Base-by-base conservation (phyloP, 129 eudicot genomes). In the Pittosporum tobira region DNA sequence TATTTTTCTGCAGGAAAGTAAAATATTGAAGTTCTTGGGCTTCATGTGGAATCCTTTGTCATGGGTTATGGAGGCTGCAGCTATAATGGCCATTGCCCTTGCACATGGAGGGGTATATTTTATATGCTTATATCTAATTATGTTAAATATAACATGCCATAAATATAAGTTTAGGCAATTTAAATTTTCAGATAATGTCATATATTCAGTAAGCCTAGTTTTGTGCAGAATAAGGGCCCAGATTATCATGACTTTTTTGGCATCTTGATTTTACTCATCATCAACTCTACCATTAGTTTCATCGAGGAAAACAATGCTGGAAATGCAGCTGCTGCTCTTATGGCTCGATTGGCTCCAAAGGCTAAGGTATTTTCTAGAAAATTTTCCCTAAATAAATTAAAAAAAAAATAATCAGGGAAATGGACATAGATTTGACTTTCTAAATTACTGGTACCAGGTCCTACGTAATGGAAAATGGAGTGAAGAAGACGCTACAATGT, bases 1-100 rank as follows among this genome's bases (percentile, higher is more conserved):
- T 19, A 0, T 15, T 16, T 24, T 49, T 61, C 44, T 18, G 30
- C 52, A 88, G 96, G 96, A 84, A 75, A 88, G 81, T 58, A 88
- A 88, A 62, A n/a, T 88, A 28, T 67, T 88, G 75, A 88, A 88
- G 66, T 88, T 88, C 50, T 70, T 88, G 71, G 94, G 94, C 10
- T 88, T 88, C 61, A 84, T 88, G 96, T 88, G 96, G 96, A 88
- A 88, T 65, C 96, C 96, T 24, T 71, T 88, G 22, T 88, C 96
- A 14, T 88, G 96, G 96, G 96, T 88, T 50, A 88, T 88, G 96
- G 96, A 88, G 74, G 96, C 96, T 3, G 96, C 89, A 37, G 90
- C 94, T 76, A 50, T 88, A 37, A 84, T 84, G 90, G 81, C 94
- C 30, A 88, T 84, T 44, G 96, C 77, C 19, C 87, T 88, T 69